phyloP scores from a whole-genome alignment of 2,329 filamentous ascomycete species.

The Colletotrichum sp. region DNA sequence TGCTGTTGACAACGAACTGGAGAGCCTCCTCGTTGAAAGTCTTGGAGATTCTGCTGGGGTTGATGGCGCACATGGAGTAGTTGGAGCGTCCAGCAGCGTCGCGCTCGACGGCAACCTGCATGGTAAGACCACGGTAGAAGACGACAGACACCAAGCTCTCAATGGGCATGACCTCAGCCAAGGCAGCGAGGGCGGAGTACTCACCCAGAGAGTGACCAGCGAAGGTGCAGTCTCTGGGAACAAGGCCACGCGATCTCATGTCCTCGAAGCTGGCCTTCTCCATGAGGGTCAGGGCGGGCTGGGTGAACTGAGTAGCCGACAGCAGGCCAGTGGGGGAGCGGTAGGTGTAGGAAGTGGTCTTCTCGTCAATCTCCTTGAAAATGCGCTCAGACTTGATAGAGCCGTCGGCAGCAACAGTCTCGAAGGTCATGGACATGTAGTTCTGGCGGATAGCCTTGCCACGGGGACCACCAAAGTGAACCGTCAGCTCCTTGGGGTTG shows the following conservation, averaged over 20 bases:
- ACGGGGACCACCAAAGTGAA: slow-evolving; percentile 95
- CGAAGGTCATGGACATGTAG: slow-evolving; percentile 99
- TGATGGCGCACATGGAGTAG: slow-evolving; percentile 99
- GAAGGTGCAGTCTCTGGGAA: slow-evolving; percentile 95
- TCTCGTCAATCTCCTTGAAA: slow-evolving; percentile 96
- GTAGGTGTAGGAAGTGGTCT: slow-evolving; percentile 95
- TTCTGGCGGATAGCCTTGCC: slow-evolving; percentile 98
- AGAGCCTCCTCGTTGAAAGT: slow-evolving; percentile 98
- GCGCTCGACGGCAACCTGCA: slow-evolving; percentile 98
- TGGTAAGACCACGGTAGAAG: slow-evolving; percentile 98
- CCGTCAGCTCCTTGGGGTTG: slow-evolving; percentile 98
- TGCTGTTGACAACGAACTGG: slow-evolving; percentile 95
- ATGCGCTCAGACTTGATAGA: slow-evolving; percentile 98
- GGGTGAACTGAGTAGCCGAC: slow-evolving; percentile 97
- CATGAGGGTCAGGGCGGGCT: slow-evolving; percentile 97
- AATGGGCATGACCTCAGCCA: slow-evolving; percentile 99
- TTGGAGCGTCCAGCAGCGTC: slow-evolving; percentile 92
- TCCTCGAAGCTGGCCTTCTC: slow-evolving; percentile 99
- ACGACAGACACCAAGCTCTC: slow-evolving; percentile 98
- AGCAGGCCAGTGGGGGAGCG: slow-evolving; percentile 91
- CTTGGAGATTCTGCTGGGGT: slow-evolving; percentile 97
- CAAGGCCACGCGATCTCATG: slow-evolving; percentile 96
- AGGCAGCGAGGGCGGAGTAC: slow-evolving; percentile 93
- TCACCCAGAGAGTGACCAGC: slow-evolving; percentile 97
- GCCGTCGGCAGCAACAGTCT: slow-evolving; percentile 93